A percentile compares a stretch with the other conserved stretches of the same genome.
These are phyloP conservation scores for Penicillium riverlandense DNA, from an alignment of 495 filamentous ascomycete species.

Conservation along the genomic window DNA sequence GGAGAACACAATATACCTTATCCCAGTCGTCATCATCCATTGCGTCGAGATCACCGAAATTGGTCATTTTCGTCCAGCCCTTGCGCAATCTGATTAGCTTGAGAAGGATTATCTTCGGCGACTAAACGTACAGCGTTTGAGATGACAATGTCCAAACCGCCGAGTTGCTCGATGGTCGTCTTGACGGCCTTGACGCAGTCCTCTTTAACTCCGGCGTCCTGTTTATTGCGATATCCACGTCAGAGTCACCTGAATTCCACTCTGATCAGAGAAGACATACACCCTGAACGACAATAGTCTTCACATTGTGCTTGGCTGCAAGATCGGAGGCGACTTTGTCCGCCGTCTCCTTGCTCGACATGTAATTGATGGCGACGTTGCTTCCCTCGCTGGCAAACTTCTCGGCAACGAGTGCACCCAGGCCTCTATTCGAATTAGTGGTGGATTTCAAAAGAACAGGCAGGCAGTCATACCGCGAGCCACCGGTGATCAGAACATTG, in stretches of 20 bases:
- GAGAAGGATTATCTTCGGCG: no score
- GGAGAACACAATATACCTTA: constrained; percentile 33
- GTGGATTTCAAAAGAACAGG: not conserved
- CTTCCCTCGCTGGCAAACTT: constrained; percentile 61
- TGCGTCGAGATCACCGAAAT: constrained; percentile 56
- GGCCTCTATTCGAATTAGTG: constrained; percentile 38
- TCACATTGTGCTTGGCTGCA: constrained; percentile 44
- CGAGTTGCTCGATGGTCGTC: constrained; percentile 49
- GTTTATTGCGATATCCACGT: not conserved
- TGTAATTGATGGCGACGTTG: constrained; percentile 68
- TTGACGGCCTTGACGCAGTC: constrained; percentile 50
- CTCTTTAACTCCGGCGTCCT: constrained; percentile 52
- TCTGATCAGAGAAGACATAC: constrained; percentile 31
- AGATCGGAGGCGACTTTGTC: constrained; percentile 47
- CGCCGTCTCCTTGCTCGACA: constrained; percentile 45
- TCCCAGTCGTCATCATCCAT: constrained; percentile 65
- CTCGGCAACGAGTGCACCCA: constrained; percentile 54
- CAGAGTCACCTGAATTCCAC: not conserved
- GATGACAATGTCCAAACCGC: constrained; percentile 63
- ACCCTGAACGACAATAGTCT: constrained; percentile 50
- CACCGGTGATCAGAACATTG: constrained; percentile 63
- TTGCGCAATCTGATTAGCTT: constrained; percentile 14
- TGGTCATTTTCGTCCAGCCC: constrained; percentile 62
- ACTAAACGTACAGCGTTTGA: constrained; percentile 56
- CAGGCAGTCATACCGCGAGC: constrained; percentile 46